Evolutionary conservation across 192 early-diverging fungal species (phyloP), one percentile per base, ranked within the genome.

Genomic region (Backusella sp.): DNA sequence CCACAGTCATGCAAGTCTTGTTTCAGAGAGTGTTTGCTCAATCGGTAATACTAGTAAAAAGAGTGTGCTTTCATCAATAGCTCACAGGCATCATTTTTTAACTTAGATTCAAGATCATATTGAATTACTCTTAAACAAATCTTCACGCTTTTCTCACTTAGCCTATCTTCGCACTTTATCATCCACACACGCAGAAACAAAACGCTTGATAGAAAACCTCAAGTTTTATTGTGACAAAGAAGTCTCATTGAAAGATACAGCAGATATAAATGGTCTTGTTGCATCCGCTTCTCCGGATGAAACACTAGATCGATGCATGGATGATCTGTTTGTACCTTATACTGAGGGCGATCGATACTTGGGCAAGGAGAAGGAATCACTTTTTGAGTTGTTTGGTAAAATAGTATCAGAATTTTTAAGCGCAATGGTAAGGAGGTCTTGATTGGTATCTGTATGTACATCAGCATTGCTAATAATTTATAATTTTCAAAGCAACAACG

Each of bases 21-120:
- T 87, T 98, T 34, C 94, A 96, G 75, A 91, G 98, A 71, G 90
- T 98, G 6, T 99, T 98, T 88, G 97, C 94, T 69, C 97, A 99
- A 87, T 95, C 95, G 53, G 94, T 95, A 88, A 59, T 82, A 28
- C 28, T 4, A 71, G 28, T 4, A 30, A 35, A 17, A 17, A 14
- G 14, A 17, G 6, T 6, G 3, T 8, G 1, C 34, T 35, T 67
- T 30, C 30, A 32, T 23, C 26, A 23, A 42, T 8, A 46, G 19
- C 39, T 28, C 11, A 46, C 15, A 46, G 14, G 36, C 23, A 70
- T 17, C 42, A 44, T 44, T 46, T 46, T 3, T 32, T 32, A 32
- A 2, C 12, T 28, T 74, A 95, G 94, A 92, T 98, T 39, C 97
- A 98, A 92, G 91, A 88, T 69, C 93, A 92, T 49, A 83, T 98